Evolutionary conservation across 2,329 filamentous ascomycete genomes (phyloP).

Genomic region (Tolypocladium endophyticum): DNA sequence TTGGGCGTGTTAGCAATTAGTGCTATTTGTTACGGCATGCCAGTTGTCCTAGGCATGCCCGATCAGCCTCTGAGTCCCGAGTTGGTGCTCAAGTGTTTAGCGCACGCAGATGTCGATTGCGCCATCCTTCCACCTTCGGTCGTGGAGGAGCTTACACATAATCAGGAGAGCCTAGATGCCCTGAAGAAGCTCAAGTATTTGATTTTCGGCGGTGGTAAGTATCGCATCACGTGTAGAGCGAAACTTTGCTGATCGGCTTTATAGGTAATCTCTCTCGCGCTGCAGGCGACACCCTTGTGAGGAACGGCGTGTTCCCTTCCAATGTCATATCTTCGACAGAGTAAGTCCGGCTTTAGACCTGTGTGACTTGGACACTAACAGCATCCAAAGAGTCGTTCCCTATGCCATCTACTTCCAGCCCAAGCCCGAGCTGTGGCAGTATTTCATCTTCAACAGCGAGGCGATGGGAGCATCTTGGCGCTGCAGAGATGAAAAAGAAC

Average conservation of each 20-base stretch:
- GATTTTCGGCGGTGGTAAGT: conserved; percentile 25
- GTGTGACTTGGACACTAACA: no score
- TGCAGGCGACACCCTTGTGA: conserved; percentile 24
- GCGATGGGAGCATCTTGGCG: conserved; percentile 29
- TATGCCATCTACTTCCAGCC: conserved; percentile 21
- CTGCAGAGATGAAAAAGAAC: background rate
- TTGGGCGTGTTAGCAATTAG: background rate
- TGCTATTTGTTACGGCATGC: conserved; percentile 4
- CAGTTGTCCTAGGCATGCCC: conserved; percentile 17
- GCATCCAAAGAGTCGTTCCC: conserved; percentile 17
- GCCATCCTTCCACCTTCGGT: conserved; percentile 26
- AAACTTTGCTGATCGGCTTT: background rate
- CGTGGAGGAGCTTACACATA: conserved; percentile 30
- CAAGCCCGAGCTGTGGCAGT: conserved; percentile 26
- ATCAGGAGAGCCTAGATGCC: conserved; percentile 13
- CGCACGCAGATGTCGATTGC: conserved; percentile 14
- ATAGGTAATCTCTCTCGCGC: conserved; percentile 24
- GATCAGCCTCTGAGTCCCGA: conserved; percentile 23
- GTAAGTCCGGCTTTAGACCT: conserved; percentile 12
- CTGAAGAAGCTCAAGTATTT: conserved; percentile 23
- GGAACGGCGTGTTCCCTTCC: conserved; percentile 19
- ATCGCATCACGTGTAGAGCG: no score
- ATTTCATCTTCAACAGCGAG: conserved; percentile 28
- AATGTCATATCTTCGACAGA: conserved; percentile 32
- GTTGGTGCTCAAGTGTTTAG: conserved; percentile 18